Evolutionary conservation across 1,139 yeast genomes (phyloP).

Genomic region (Nakaseomyces kungkrabaensis): DNA sequence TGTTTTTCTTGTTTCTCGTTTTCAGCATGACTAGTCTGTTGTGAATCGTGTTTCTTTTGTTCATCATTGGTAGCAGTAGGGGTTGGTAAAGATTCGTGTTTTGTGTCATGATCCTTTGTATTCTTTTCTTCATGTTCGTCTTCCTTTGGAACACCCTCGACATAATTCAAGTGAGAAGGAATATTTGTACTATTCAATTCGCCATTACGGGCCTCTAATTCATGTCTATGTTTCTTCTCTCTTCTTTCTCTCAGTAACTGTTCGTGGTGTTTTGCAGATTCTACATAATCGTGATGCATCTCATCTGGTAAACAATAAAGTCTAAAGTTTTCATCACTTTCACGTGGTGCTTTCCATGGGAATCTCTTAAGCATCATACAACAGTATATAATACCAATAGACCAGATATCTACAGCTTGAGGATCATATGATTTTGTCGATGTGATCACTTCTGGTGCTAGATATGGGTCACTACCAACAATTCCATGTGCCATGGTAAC

Average conservation of each 20-base stretch:
- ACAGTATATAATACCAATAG: slow-evolving; percentile 87
- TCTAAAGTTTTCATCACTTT: slow-evolving; percentile 78
- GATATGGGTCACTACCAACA: slow-evolving; percentile 95
- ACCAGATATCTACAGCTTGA: slow-evolving; percentile 91
- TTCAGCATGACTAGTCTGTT: not conserved
- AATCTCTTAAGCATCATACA: slow-evolving; percentile 90
- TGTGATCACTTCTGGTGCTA: slow-evolving; percentile 87
- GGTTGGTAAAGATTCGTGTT: not conserved
- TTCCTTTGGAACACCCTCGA: not conserved
- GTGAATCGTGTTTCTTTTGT: not conserved
- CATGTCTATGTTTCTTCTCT: slow-evolving; percentile 9
- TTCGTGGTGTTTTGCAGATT: slow-evolving; percentile 41
- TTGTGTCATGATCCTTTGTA: too few relatives aligned
- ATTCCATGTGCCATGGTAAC: slow-evolving; percentile 82
- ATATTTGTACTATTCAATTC: not conserved
- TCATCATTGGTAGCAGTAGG: not conserved
- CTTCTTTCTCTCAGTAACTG: slow-evolving; percentile 30
- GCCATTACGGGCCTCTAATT: not conserved
- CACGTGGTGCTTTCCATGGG: slow-evolving; percentile 94
- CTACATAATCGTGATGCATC: slow-evolving; percentile 35
- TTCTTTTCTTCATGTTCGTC: not conserved
- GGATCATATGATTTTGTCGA: slow-evolving; percentile 73
- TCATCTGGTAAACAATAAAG: slow-evolving; percentile 40
- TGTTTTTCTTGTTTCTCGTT: not conserved
- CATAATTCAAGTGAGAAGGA: not conserved